A percentile compares a stretch with the other conserved stretches of the same genome.
Evolutionary conservation across 139 green algal species (phyloP).

Genomic region (Volvox africanus): DNA sequence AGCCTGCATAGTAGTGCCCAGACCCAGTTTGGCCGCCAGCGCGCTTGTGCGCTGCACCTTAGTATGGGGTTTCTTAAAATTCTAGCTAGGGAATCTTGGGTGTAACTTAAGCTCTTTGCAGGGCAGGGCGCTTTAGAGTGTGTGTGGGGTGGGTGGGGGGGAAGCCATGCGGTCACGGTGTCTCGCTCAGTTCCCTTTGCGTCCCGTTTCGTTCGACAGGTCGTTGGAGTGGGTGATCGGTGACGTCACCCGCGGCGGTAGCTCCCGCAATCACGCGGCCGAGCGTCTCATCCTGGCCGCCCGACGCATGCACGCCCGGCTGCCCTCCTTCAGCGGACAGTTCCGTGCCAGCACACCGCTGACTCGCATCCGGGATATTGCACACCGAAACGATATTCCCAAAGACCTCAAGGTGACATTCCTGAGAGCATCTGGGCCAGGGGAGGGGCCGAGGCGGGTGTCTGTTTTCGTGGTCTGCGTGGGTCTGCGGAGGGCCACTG

Average conservation of each 20-base stretch:
- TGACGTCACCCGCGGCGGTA: conserved; percentile 47
- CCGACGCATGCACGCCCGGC: conserved; percentile 78
- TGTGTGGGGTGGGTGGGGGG: too few relatives aligned
- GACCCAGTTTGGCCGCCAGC: too few relatives aligned
- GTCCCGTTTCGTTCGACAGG: conserved; percentile 32
- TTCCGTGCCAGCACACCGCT: conserved; percentile 91
- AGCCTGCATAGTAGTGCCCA: too few relatives aligned
- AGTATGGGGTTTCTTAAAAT: too few relatives aligned
- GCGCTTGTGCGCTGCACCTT: too few relatives aligned
- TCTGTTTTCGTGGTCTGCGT: not conserved
- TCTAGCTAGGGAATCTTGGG: too few relatives aligned
- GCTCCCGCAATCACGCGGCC: conserved; percentile 15
- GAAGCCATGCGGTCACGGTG: too few relatives aligned
- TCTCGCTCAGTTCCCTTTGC: too few relatives aligned
- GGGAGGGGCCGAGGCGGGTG: not conserved
- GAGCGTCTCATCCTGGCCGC: conserved; percentile 65
- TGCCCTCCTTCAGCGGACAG: conserved; percentile 93
- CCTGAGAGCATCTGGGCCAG: not conserved
- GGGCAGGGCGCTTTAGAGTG: too few relatives aligned
- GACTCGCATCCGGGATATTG: conserved; percentile 98
- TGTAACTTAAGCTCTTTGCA: too few relatives aligned
- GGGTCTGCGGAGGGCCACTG: not conserved
- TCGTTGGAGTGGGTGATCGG: conserved; percentile 84
- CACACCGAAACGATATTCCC: conserved; percentile 89
- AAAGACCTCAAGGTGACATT: conserved; percentile 32